phyloP scores from a whole-genome alignment of 164 flowering plant genomes.

The Sedum album region DNA sequence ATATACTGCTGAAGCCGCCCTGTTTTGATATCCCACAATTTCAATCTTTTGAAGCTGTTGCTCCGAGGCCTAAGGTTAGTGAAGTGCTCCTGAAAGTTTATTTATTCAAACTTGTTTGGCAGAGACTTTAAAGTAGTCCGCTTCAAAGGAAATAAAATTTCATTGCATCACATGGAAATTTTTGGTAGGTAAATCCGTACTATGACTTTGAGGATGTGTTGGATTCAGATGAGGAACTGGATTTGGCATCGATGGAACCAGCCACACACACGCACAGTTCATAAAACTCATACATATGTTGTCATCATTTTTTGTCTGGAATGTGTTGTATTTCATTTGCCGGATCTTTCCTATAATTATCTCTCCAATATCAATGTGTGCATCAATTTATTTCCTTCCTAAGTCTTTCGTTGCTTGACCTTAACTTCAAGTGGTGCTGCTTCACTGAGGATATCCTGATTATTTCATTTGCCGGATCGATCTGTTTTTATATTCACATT shows the following conservation, averaged over 20 bases:
- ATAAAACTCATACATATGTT: neutral
- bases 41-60: constrained; percentile 60
- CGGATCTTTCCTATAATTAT: too few species aligned
- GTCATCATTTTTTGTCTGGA: neutral
- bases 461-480: too few species aligned
- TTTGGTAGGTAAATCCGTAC: constrained; percentile 59
- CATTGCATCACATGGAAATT: neutral
- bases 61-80: constrained; percentile 76
- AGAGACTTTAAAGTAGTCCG: too few species aligned
- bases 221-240: constrained; percentile 89
- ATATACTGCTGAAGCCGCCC: constrained; percentile 63
- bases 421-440: too few species aligned
- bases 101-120: neutral
- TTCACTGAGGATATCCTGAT: too few species aligned
- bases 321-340: constrained; percentile 3
- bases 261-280: neutral
- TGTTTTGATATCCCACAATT: constrained; percentile 58
- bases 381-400: too few species aligned
- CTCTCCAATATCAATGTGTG: too few species aligned
- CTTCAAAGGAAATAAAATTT: neutral
- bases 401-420: too few species aligned
- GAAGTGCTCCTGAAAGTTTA: neutral
- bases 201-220: constrained; percentile 66
- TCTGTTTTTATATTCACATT: too few species aligned
- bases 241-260: constrained; percentile 49